A percentile compares a stretch with the other conserved stretches of the same genome.
Evolutionary conservation across 2,329 filamentous ascomycete genomes (phyloP).

Genomic region (Fusarium lyarnte): DNA sequence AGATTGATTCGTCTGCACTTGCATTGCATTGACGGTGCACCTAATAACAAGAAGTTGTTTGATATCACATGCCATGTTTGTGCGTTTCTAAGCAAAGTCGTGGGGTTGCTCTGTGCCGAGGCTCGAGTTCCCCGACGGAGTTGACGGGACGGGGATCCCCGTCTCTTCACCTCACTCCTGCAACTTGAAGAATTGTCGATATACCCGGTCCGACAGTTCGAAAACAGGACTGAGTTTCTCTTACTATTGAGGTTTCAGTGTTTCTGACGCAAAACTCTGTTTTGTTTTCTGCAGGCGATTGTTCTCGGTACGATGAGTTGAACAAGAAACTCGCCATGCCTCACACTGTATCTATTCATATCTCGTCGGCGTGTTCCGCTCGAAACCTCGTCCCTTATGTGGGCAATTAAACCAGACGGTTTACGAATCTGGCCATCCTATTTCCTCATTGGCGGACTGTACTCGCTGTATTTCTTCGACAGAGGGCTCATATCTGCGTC

Average conservation of each 20-base stretch:
- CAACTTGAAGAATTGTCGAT: not conserved
- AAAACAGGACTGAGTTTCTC: slow-evolving; percentile 17
- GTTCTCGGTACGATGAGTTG: slow-evolving; percentile 4
- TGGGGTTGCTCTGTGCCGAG: slow-evolving; percentile 29
- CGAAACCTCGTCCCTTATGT: not conserved
- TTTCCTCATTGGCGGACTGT: slow-evolving; percentile 19
- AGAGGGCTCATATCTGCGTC: slow-evolving; percentile 32
- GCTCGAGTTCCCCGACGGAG: slow-evolving; percentile 12
- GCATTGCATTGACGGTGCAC: slow-evolving; percentile 27
- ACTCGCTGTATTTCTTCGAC: not conserved
- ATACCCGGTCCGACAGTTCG: slow-evolving; percentile 22
- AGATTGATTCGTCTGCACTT: slow-evolving; percentile 23
- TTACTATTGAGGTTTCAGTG: slow-evolving; percentile 29
- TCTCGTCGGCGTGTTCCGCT: slow-evolving; percentile 10
- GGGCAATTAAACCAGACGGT: slow-evolving; percentile 17
- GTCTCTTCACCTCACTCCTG: not conserved
- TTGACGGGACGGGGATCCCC: not conserved
- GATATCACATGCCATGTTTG: slow-evolving; percentile 31
- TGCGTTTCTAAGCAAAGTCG: not conserved
- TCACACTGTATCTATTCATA: not conserved
- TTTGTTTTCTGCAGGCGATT: not conserved
- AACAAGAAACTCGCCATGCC: slow-evolving; percentile 8
- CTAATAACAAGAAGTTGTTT: slow-evolving; percentile 19
- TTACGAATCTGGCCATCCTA: not conserved
- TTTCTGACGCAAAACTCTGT: not conserved